Evolutionary conservation across 345 rosid species (phyloP).

Genomic region (Erodium maritimum): DNA sequence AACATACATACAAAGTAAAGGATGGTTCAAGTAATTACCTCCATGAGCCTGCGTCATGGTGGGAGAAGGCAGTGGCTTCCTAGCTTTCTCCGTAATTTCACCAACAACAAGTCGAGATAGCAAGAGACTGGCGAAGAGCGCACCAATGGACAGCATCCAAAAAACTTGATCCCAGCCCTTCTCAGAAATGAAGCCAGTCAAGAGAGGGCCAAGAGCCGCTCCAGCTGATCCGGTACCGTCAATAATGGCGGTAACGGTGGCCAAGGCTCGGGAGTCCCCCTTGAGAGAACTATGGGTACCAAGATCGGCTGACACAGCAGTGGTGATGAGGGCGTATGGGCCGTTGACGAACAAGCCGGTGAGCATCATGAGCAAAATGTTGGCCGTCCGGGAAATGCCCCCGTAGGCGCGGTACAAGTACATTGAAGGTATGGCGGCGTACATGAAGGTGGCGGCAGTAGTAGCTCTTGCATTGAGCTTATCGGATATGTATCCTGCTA

Average conservation of each 20-base stretch:
- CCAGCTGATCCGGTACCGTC: conserved; percentile 94
- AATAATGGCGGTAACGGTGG: conserved; percentile 87
- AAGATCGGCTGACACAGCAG: conserved; percentile 93
- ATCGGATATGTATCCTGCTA: conserved; percentile 52
- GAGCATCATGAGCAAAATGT: conserved; percentile 73
- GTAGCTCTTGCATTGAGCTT: conserved; percentile 73
- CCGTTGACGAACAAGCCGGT: conserved; percentile 83
- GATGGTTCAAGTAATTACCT: neutral
- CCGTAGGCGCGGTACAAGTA: conserved; percentile 65
- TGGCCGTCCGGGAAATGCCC: conserved; percentile 39
- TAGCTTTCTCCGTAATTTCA: conserved; percentile 34
- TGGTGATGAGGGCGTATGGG: conserved; percentile 93
- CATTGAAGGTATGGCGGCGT: conserved; percentile 76
- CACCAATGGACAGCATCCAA: conserved; percentile 57
- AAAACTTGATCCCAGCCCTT: conserved; percentile 84
- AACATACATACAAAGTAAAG: too few relatives aligned
- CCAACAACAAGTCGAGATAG: conserved; percentile 44
- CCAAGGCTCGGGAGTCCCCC: conserved; percentile 87
- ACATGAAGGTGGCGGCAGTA: conserved; percentile 78
- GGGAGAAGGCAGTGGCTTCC: conserved; percentile 9
- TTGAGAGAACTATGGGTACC: conserved; percentile 79
- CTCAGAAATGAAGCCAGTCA: conserved; percentile 74
- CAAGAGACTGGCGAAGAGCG: conserved; percentile 70
- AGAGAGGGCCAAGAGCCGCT: conserved; percentile 84
- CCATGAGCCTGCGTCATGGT: conserved; percentile 26